These are phyloP conservation scores for Tothia fuscella DNA, from an alignment of 2,329 filamentous ascomycete species.

Conservation along the genomic window DNA sequence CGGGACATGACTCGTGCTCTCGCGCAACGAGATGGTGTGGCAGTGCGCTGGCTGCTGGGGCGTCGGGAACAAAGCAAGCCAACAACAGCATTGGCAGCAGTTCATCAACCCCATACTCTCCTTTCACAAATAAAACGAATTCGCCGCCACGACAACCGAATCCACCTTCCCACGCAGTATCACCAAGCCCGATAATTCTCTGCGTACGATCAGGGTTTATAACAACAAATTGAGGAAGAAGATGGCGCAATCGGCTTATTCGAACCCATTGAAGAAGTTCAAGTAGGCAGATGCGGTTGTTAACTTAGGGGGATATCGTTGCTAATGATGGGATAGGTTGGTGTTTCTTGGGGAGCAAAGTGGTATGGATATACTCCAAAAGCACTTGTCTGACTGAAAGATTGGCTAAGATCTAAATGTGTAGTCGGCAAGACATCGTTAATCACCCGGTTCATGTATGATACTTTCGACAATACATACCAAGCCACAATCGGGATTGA, in stretches of 20 bases:
- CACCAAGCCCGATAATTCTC: too few relatives aligned
- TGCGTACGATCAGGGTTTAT: too few relatives aligned
- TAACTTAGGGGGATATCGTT: constrained; percentile 4
- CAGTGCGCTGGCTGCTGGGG: too few relatives aligned
- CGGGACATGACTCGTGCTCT: too few relatives aligned
- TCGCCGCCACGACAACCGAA: too few relatives aligned
- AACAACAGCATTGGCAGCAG: too few relatives aligned
- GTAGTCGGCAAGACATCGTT: constrained; percentile 95
- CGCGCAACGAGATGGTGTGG: too few relatives aligned
- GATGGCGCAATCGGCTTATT: constrained; percentile 85
- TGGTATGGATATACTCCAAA: constrained; percentile 48
- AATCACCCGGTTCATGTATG: constrained; percentile 99
- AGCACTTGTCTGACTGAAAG: neutral
- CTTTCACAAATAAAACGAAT: neutral
- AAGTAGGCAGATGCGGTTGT: constrained; percentile 48
- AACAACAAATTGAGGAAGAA: too few relatives aligned
- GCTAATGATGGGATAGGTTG: constrained; percentile 47
- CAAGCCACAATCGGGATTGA: constrained; percentile 99
- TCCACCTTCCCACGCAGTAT: too few relatives aligned
- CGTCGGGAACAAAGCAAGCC: too few relatives aligned
- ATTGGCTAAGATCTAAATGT: neutral
- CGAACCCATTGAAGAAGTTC: constrained; percentile 99
- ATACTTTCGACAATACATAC: constrained; percentile 99
- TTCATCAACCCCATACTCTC: neutral
- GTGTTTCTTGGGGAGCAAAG: constrained; percentile 98